Base-by-base conservation (phyloP, 192 early-diverging fungal genomes). In the Coemansia sp. region DNA sequence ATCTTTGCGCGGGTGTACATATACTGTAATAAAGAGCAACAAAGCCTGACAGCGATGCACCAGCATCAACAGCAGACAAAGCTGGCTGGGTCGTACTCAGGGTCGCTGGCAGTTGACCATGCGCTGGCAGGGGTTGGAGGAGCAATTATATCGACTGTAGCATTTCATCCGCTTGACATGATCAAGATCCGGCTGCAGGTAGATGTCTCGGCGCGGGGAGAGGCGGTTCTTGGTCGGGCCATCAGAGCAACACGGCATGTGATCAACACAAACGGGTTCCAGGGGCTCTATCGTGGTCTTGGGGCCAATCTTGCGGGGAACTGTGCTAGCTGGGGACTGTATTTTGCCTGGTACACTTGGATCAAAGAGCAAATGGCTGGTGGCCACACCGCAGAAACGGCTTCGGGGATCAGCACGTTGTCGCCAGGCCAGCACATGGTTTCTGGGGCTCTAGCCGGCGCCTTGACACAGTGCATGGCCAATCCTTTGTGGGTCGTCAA, bases 241-340 rank as follows among this genome's bases (percentile, higher is more conserved):
- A 56, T 89, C 48, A 85, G 83, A 31, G 83, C 88, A n/a, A 80
- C 90, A 5, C 77, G 83, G 25, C 61, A 71, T 64, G 87, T 93
- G 20, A 58, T 88, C 40, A 66, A 68, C 30, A 72, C 78, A 7
- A 86, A 92, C 67, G 91, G 90, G 5, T 45, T 85, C 0, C 71
- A 77, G 17, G 94, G 93, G 7, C 83, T 99, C 3, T 99, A 99
- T 75, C 86, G 93, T n/a, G 97, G 96, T 11, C 67, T 99, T 4
- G 63, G 87, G 0, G 89, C 97, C 38, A 99, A 95, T 54, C 85
- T 98, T 58, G 91, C 91, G 12, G 97, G 96, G 0, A 87, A 95
- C 29, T 92, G 91, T 11, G 76, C 90, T 12, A 94, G 92, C 51
- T 99, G 97, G 96, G 96, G 96, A 1, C 75, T 99, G n/a, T 99